These are phyloP conservation scores for Sanghuangporus baumii DNA, from an alignment of 1,284 basidiomycete species.

Conservation along the genomic window DNA sequence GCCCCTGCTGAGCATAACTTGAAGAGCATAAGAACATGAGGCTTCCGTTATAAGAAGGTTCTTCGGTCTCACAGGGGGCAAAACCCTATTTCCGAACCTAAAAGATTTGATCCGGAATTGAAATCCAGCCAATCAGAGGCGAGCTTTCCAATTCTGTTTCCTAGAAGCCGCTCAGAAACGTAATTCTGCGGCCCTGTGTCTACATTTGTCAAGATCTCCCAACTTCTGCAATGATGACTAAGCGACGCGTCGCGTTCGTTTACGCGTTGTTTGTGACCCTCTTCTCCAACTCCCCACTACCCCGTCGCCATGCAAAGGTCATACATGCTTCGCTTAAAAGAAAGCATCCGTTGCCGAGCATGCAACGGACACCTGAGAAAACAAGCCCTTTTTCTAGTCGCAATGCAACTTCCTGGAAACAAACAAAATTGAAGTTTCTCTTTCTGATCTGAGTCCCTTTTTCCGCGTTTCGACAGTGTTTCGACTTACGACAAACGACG, in stretches of 20 bases:
- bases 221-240: background rate
- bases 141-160: too few relatives aligned
- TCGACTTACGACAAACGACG: background rate
- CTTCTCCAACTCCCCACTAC: background rate
- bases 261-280: background rate
- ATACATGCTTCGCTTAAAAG: background rate
- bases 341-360: background rate
- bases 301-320: slow-evolving; percentile 11
- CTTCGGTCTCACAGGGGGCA: too few relatives aligned
- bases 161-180: too few relatives aligned
- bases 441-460: background rate
- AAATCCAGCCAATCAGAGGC: too few relatives aligned
- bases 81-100: too few relatives aligned
- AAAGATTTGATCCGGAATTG: too few relatives aligned
- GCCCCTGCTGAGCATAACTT: too few relatives aligned
- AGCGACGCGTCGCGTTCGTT: background rate
- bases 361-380: slow-evolving; percentile 8
- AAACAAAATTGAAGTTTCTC: background rate
- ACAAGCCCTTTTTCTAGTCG: slow-evolving; percentile 20
- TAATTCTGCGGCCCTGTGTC: too few relatives aligned
- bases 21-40: background rate
- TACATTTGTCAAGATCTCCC: too few relatives aligned
- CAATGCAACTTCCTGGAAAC: background rate
- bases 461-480: background rate
- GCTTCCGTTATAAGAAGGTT: too few relatives aligned